Conservation (phyloP, 176 grass and related monocot species). For the Oropetium thomaeum region DNA sequence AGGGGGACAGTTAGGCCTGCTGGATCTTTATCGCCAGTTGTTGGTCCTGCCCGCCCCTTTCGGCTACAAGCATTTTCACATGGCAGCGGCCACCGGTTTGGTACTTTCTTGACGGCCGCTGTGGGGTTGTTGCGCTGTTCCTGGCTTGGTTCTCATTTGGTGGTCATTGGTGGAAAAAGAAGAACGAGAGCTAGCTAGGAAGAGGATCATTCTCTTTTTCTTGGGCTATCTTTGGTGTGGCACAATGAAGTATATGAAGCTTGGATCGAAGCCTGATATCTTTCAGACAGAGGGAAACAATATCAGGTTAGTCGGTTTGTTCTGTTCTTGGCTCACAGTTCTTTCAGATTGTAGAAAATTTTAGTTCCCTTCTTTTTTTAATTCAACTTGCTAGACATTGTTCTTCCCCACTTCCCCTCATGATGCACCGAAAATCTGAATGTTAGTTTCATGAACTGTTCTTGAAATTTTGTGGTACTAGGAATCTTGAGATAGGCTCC, state of each 20-base stretch:
- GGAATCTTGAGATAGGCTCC: conserved; percentile 33
- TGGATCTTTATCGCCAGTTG: conserved; percentile 50
- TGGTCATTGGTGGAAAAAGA: conserved; percentile 23
- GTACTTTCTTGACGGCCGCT: conserved; percentile 48
- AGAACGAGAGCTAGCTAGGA: conserved; percentile 14
- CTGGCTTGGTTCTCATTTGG: conserved; percentile 23
- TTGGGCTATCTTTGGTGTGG: conserved; percentile 4
- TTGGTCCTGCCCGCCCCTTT: conserved; percentile 41
- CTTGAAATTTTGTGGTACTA: conserved; percentile 18
- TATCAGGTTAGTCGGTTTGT: conserved; percentile 61
- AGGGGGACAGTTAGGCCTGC: conserved; percentile 45
- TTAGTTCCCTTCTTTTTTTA: not conserved
- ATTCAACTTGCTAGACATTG: not conserved
- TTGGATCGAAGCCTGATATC: conserved; percentile 92
- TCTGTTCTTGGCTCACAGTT: conserved; percentile 5
- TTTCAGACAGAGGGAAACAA: conserved; percentile 76
- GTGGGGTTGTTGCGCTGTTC: conserved; percentile 55
- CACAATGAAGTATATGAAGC: conserved; percentile 99
- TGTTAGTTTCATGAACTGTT: conserved; percentile 7
- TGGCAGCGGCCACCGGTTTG: conserved; percentile 34
- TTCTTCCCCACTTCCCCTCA: conserved; percentile 5
- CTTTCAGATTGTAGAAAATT: not conserved
- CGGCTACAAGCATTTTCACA: conserved; percentile 39
- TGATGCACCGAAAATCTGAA: not conserved
- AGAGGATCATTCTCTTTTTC: not conserved